phyloP scores from a whole-genome alignment of 176 grass and related monocot species.

The Triticum monococcum region DNA sequence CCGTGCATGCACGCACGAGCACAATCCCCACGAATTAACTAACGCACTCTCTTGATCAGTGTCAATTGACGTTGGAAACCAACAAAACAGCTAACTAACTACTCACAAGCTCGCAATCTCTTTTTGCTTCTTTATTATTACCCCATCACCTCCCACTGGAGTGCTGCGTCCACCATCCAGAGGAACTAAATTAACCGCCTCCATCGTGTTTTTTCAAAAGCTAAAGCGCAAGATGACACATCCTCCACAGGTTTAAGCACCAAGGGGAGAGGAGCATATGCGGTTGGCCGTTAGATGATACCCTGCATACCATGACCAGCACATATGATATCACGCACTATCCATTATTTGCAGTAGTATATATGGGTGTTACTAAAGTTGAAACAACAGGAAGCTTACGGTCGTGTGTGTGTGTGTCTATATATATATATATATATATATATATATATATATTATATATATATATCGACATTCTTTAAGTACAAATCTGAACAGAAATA shows the following conservation, averaged over 20 bases:
- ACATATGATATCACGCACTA: background rate
- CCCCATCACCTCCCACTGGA: background rate
- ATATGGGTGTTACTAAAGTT: background rate
- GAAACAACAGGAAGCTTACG: background rate
- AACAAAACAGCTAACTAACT: background rate
- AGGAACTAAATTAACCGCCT: background rate
- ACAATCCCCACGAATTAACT: background rate
- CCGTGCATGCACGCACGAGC: background rate
- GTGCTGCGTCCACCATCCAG: background rate
- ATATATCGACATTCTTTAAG: background rate
- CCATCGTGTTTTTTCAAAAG: background rate
- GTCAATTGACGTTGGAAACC: background rate
- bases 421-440: background rate
- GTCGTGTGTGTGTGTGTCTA: no score
- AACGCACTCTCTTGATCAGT: background rate
- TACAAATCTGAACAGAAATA: background rate
- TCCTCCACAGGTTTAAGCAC: constrained; percentile 12
- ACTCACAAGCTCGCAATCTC: background rate
- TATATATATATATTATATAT: background rate
- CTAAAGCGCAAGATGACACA: constrained; percentile 21
- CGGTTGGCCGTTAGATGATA: constrained; percentile 31
- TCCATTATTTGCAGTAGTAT: background rate
- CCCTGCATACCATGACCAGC: constrained; percentile 29
- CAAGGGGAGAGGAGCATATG: constrained; percentile 22
- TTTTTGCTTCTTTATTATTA: background rate